Evolutionary conservation across 2,329 filamentous ascomycete species (phyloP), one percentile per base, ranked within the genome.

Genomic region (Aureobasidium sp.): DNA sequence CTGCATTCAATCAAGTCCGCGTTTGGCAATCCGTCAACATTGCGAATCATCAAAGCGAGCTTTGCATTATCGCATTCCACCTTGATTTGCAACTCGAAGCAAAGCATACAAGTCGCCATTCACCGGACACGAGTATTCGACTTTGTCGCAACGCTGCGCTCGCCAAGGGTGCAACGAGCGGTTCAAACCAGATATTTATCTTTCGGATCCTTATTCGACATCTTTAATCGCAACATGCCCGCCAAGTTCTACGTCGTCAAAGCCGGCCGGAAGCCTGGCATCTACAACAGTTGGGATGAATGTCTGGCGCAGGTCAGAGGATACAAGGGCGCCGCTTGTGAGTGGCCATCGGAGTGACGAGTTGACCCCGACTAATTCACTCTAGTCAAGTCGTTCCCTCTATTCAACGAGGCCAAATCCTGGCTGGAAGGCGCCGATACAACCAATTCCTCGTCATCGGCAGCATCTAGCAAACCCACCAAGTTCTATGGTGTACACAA

Each of bases 311-410:
- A 88, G 70, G 81, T 86, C 51, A 82, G 78, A 55, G 85, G 85
- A 25, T 84, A 80, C 68, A 82, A 85, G 72, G 70, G 75, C 67
- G 70, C 74, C 64, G 63, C 74, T 15, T 73, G 74, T 76, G 63
- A 47, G 74, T 71, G 17, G 20, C 8, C 34, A 53, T 36, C 22
- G 42, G 17, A 52, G 25, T 25, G 31, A 39, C 22, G 37, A 37
- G n/a, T 22, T 17, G n/a, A 29, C 34, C 47, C 51, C 27, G 41
- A 55, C 34, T n/a, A 56, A 47, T 11, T 25, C n/a, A 59, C 22
- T 44, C 29, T 64, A 94, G 90, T 89, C 79, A 93, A 94, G 77
- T 90, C 88, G 1, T 97, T 96, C 71, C 76, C 81, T 11, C 85
- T 82, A 0, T 78, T 82, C 63, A 82, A 86, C 65, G 91, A 96